These are phyloP conservation scores for Didymella glomerata DNA, from an alignment of 2,329 filamentous ascomycete species.

Conservation along the genomic window DNA sequence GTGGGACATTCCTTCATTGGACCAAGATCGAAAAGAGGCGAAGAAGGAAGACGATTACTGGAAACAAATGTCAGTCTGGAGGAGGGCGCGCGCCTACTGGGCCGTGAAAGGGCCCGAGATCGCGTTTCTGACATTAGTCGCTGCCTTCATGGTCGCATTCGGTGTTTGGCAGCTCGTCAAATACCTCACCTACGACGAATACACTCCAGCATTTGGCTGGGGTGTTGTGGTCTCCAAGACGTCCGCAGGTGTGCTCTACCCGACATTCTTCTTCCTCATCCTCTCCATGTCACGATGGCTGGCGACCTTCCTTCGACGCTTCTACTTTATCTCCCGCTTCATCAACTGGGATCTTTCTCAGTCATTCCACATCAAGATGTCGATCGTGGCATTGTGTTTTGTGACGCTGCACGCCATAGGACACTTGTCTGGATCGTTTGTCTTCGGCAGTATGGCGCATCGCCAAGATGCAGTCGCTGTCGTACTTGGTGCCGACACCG, in stretches of 20 bases:
- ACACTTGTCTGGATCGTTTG: slow-evolving; percentile 63
- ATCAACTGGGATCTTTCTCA: slow-evolving; percentile 67
- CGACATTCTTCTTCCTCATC: slow-evolving; percentile 66
- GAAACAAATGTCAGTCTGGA: slow-evolving; percentile 56
- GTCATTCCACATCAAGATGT: slow-evolving; percentile 65
- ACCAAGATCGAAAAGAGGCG: slow-evolving; percentile 59
- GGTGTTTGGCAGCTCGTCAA: slow-evolving; percentile 65
- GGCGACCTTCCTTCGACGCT: slow-evolving; percentile 62
- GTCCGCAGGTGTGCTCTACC: slow-evolving; percentile 63
- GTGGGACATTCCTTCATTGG: slow-evolving; percentile 61
- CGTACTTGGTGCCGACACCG: slow-evolving; percentile 56
- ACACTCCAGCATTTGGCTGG: slow-evolving; percentile 63
- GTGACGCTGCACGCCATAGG: slow-evolving; percentile 64
- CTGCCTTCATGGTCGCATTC: slow-evolving; percentile 60
- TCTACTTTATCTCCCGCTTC: slow-evolving; percentile 62
- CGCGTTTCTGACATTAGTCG: slow-evolving; percentile 59
- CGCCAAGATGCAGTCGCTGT: slow-evolving; percentile 58
- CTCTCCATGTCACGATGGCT: slow-evolving; percentile 67
- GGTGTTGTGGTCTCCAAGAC: slow-evolving; percentile 65
- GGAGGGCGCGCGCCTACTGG: slow-evolving; percentile 63
- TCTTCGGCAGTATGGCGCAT: slow-evolving; percentile 57
- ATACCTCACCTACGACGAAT: slow-evolving; percentile 57
- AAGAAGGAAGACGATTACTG: slow-evolving; percentile 59
- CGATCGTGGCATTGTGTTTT: slow-evolving; percentile 59
- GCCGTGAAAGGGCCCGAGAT: slow-evolving; percentile 64